phyloP scores from a whole-genome alignment of 2,329 filamentous ascomycete species.

The Scedosporium dehoogii region DNA sequence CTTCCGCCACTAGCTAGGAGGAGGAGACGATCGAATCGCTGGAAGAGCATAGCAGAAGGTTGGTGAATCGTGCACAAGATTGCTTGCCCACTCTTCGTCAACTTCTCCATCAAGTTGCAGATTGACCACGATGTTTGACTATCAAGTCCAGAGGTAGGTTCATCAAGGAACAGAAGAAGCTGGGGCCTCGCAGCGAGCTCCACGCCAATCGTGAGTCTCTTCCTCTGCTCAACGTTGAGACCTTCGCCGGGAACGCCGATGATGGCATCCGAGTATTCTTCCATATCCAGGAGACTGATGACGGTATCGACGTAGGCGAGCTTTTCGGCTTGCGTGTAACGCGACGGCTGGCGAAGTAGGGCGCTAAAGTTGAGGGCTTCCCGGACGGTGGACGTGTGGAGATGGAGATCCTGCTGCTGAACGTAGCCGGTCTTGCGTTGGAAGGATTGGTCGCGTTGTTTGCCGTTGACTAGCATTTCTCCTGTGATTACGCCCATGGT shows the following conservation, averaged over 20 bases:
- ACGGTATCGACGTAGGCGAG: constrained; percentile 42
- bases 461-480: constrained; percentile 62
- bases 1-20: constrained; percentile 43
- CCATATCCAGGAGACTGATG: constrained; percentile 44
- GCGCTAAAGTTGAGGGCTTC: constrained; percentile 32
- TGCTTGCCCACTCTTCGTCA: constrained; percentile 40
- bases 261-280: constrained; percentile 44
- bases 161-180: constrained; percentile 43
- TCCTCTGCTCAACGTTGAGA: constrained; percentile 40
- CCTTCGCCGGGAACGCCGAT: constrained; percentile 34
- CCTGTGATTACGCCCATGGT: constrained; percentile 63
- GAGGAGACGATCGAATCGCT: constrained; percentile 45
- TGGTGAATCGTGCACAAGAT: constrained; percentile 43
- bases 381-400: constrained; percentile 33
- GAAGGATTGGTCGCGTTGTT: constrained; percentile 54
- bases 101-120: constrained; percentile 58
- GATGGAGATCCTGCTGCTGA: constrained; percentile 52
- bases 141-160: constrained; percentile 46
- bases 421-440: constrained; percentile 64
- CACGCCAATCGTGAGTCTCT: constrained; percentile 40
- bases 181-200: constrained; percentile 32
- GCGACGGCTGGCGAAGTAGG: constrained; percentile 32
- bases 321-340: constrained; percentile 35
- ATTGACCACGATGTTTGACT: constrained; percentile 60
- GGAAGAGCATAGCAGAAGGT: constrained; percentile 29